phyloP scores from a whole-genome alignment of 129 eudicot species.

The Deinandra increscens region DNA sequence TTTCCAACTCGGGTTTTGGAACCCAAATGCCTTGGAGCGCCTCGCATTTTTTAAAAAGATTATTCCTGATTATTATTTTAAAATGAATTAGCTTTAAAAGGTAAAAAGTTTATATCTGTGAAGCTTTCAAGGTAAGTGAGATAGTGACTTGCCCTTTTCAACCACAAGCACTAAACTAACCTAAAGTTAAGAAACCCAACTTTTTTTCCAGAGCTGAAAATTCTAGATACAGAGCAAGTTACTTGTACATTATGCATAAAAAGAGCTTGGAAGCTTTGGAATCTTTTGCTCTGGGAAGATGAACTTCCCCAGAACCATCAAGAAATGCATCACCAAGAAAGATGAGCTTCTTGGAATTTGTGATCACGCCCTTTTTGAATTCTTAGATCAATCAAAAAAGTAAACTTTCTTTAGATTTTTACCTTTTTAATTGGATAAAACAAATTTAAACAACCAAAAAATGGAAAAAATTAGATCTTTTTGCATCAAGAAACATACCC shows the following conservation, averaged over 20 bases:
- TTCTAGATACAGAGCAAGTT: conserved; percentile 20
- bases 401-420: conserved; percentile 18
- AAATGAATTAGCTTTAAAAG: neutral
- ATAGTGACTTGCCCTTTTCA: conserved; percentile 27
- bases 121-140: conserved; percentile 25
- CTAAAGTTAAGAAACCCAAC: neutral
- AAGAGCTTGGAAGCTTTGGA: neutral
- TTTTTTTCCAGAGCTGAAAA: conserved; percentile 15
- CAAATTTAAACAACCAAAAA: conserved; percentile 12
- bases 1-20: no score
- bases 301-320: conserved; percentile 19
- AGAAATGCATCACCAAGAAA: conserved; percentile 33
- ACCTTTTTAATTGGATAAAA: conserved; percentile 25
- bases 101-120: neutral
- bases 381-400: conserved; percentile 31
- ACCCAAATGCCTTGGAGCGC: no score
- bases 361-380: conserved; percentile 24
- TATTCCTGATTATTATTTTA: neutral
- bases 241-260: conserved; percentile 17
- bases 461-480: conserved; percentile 16
- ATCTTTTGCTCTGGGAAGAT: conserved; percentile 16
- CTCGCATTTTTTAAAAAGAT: neutral
- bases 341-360: conserved; percentile 31
- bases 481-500: conserved; percentile 33
- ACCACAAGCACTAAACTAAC: conserved; percentile 27